phyloP scores from a whole-genome alignment of 495 filamentous ascomycete genomes.

The Penicillium tannophilum region DNA sequence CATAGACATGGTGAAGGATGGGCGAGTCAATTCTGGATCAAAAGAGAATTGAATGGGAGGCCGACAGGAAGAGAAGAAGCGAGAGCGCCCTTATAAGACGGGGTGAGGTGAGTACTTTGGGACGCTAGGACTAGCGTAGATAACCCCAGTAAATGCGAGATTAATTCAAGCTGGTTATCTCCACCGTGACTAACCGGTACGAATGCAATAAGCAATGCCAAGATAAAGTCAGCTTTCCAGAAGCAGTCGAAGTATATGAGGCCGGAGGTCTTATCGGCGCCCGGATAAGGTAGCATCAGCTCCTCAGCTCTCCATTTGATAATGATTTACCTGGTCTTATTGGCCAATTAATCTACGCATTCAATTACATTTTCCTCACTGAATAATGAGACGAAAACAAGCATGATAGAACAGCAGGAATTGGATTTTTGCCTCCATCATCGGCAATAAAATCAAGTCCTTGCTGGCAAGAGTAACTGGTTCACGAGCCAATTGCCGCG shows the following conservation, averaged over 20 bases:
- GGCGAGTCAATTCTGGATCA: not conserved
- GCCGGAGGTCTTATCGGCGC: not conserved
- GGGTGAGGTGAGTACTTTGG: no score
- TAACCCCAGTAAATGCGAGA: not conserved
- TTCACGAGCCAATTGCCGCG: not conserved
- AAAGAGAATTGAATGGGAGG: not conserved
- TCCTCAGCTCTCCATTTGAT: not conserved
- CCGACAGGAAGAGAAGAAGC: no score
- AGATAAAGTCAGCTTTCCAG: not conserved
- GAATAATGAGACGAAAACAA: no score
- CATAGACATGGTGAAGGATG: constrained; percentile 12
- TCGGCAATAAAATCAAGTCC: not conserved
- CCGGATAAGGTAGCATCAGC: not conserved
- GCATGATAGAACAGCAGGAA: not conserved
- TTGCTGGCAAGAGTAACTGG: not conserved
- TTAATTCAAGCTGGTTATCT: not conserved
- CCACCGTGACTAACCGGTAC: not conserved
- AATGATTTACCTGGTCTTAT: not conserved
- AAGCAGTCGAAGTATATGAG: not conserved
- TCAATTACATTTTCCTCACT: not conserved
- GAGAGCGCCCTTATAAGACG: no score
- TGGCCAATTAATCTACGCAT: not conserved
- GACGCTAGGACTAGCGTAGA: not conserved
- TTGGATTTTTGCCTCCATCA: not conserved
- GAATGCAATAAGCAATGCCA: not conserved